These are phyloP conservation scores for Neurospora sp. DNA, from an alignment of 495 filamentous ascomycete genomes.

Conservation along the genomic window DNA sequence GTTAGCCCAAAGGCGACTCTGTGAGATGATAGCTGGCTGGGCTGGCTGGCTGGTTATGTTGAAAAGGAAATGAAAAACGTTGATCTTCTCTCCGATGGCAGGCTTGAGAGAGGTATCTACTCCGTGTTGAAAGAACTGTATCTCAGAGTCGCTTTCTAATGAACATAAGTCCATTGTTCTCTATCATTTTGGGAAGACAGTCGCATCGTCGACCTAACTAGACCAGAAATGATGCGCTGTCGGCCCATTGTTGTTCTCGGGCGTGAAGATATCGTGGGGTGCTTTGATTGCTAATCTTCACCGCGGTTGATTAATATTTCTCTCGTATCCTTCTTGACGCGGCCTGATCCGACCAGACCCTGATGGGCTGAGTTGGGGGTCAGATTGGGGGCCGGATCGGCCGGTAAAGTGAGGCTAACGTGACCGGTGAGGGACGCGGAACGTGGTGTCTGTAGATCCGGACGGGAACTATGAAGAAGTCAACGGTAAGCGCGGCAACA, in stretches of 20 bases:
- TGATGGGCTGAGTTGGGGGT: neutral
- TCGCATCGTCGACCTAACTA: neutral
- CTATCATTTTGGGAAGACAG: neutral
- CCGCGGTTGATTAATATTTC: neutral
- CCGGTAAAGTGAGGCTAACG: neutral
- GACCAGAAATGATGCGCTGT: neutral
- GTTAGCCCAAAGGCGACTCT: neutral
- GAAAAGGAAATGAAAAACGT: neutral
- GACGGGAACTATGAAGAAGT: neutral
- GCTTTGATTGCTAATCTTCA: neutral
- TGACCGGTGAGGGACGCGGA: neutral
- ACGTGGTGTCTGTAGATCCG: neutral
- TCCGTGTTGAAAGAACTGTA: neutral
- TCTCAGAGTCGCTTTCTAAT: neutral
- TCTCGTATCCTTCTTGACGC: neutral
- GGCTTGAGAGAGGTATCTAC: neutral
- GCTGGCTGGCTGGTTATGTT: neutral
- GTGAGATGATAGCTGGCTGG: neutral
- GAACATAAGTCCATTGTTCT: neutral
- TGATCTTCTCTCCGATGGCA: neutral
- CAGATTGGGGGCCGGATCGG: neutral
- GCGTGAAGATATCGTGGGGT: neutral
- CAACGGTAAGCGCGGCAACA: neutral
- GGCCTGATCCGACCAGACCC: neutral
- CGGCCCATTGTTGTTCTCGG: neutral